phyloP scores from a whole-genome alignment of 768 basidiomycete genomes.

The Trichaptum fuscoviolaceum region DNA sequence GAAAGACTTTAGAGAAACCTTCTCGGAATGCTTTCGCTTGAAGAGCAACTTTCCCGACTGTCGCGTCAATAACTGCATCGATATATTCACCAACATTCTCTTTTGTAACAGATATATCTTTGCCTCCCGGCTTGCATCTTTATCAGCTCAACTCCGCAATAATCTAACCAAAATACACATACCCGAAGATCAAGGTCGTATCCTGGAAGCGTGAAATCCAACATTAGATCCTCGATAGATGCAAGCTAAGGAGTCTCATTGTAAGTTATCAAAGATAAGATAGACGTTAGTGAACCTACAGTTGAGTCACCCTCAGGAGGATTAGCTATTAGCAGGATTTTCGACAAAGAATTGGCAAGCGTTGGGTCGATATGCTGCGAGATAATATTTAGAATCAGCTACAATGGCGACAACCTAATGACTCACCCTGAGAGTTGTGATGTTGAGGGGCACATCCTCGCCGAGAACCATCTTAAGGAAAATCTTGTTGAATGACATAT shows the following conservation, averaged over 20 bases:
- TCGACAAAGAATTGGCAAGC: constrained; percentile 79
- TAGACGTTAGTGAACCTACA: neutral
- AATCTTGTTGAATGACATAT: constrained; percentile 90
- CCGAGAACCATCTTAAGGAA: constrained; percentile 89
- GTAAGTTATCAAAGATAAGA: neutral
- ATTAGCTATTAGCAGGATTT: constrained; percentile 63
- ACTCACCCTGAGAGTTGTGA: constrained; percentile 76
- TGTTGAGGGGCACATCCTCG: constrained; percentile 76
- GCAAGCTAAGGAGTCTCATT: constrained; percentile 15
- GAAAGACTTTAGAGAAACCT: constrained; percentile 95
- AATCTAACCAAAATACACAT: constrained; percentile 21
- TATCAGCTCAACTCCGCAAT: constrained; percentile 3
- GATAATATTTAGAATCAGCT: neutral
- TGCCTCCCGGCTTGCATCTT: constrained; percentile 61
- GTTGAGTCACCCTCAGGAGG: constrained; percentile 2
- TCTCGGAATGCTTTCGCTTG: constrained; percentile 92
- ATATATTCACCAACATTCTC: constrained; percentile 90
- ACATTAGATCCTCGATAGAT: constrained; percentile 73
- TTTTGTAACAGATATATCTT: constrained; percentile 73
- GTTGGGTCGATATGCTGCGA: constrained; percentile 74
- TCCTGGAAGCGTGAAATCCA: constrained; percentile 97
- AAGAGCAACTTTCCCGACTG: constrained; percentile 66
- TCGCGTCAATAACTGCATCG: constrained; percentile 78
- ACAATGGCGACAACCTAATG: constrained; percentile 11
- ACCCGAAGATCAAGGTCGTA: constrained; percentile 91